These are phyloP conservation scores for Raffaelea deltoideospora DNA, from an alignment of 2,329 filamentous ascomycete genomes.

Conservation along the genomic window DNA sequence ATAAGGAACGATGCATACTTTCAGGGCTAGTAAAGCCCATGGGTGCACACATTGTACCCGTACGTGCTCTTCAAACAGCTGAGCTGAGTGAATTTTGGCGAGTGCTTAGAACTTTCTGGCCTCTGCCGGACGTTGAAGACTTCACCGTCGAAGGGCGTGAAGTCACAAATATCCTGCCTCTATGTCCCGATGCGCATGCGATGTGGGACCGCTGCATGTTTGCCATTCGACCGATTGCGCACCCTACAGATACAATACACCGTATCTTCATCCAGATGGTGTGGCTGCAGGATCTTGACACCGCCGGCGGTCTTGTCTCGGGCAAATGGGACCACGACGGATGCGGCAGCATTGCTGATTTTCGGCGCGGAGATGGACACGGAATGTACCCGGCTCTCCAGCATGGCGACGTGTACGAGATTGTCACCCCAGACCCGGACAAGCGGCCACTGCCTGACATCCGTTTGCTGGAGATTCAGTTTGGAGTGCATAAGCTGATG, in stretches of 20 bases:
- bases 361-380: slow-evolving; percentile 1
- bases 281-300: background rate
- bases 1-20: slow-evolving; percentile 1
- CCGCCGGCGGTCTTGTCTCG: background rate
- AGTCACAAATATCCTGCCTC: slow-evolving; percentile 1
- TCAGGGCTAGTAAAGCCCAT: background rate
- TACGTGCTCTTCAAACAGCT: background rate
- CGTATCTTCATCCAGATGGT: slow-evolving; percentile 3
- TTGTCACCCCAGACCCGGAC: background rate
- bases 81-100: background rate
- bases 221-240: slow-evolving; percentile 1
- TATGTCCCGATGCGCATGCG: background rate
- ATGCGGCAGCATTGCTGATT: slow-evolving; percentile 2
- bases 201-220: slow-evolving; percentile 1
- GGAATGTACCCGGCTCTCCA: background rate
- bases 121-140: background rate
- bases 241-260: background rate
- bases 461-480: background rate
- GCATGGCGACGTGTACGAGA: slow-evolving; percentile 3
- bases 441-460: background rate
- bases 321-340: background rate
- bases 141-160: background rate
- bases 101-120: background rate
- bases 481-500: background rate
- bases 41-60: slow-evolving; percentile 4